Evolutionary conservation across 2,329 filamentous ascomycete species (phyloP).

Genomic region (Colletotrichum camelliae): DNA sequence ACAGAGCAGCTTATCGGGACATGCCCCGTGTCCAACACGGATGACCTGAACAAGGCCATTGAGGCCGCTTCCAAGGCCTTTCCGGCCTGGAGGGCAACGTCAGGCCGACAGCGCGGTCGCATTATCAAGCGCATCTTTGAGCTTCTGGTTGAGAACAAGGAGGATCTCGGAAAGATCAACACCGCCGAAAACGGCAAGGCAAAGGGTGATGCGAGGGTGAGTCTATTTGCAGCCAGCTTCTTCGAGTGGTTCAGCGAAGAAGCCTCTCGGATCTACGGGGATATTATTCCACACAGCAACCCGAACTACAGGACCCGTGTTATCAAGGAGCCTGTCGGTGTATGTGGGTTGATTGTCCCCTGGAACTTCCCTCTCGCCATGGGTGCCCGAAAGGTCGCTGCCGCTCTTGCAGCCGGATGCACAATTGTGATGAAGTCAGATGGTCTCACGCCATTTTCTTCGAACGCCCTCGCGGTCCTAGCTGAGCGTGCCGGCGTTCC

Average conservation of each 20-base stretch:
- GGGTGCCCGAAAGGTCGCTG: constrained; percentile 73
- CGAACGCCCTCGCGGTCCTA: constrained; percentile 85
- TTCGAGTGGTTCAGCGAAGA: constrained; percentile 85
- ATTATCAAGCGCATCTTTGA: constrained; percentile 67
- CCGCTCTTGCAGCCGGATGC: constrained; percentile 92
- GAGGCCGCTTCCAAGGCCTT: constrained; percentile 68
- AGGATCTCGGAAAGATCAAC: constrained; percentile 69
- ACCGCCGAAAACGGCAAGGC: constrained; percentile 75
- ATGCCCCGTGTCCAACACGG: constrained; percentile 70
- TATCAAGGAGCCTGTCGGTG: constrained; percentile 83
- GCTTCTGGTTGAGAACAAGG: constrained; percentile 65
- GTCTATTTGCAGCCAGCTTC: constrained; percentile 75
- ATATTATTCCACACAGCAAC: constrained; percentile 73
- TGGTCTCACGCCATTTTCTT: constrained; percentile 89
- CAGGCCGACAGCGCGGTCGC: constrained; percentile 61
- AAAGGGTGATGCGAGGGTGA: constrained; percentile 73
- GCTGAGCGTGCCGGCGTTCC: constrained; percentile 88
- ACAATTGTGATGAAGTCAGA: constrained; percentile 93
- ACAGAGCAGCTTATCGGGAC: constrained; percentile 70
- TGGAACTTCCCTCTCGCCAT: constrained; percentile 87
- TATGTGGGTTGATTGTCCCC: constrained; percentile 82
- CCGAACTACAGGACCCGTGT: constrained; percentile 69
- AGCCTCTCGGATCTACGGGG: constrained; percentile 75
- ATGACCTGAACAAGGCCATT: constrained; percentile 72
- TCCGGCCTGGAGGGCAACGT: constrained; percentile 58